Percentiles rank a stretch among this genome's conserved stretches.
These are phyloP conservation scores for Cadophora sp. DNA, from an alignment of 2,329 filamentous ascomycete species.

Conservation along the genomic window DNA sequence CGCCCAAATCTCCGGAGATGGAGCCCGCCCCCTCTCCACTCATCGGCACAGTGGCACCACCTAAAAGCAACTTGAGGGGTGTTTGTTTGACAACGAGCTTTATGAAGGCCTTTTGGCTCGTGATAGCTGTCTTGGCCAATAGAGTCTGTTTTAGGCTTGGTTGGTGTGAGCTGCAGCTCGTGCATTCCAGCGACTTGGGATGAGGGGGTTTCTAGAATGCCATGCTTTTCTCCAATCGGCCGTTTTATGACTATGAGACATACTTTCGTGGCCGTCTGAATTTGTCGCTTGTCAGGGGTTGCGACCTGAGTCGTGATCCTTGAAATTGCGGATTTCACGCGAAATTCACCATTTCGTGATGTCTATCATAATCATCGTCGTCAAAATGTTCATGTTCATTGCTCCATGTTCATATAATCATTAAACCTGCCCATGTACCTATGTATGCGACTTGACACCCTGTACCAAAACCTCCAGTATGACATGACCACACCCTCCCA, in stretches of 20 bases:
- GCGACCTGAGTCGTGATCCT: neutral
- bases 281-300: neutral
- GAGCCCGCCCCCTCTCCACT: conserved; percentile 4
- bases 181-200: conserved; percentile 7
- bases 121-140: conserved; percentile 14
- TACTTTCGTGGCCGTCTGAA: neutral
- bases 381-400: conserved; percentile 14
- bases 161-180: neutral
- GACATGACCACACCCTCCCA: conserved; percentile 11
- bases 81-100: neutral
- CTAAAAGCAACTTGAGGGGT: neutral
- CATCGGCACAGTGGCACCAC: conserved; percentile 3
- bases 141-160: neutral
- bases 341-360: neutral
- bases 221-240: neutral
- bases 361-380: neutral
- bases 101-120: conserved; percentile 1
- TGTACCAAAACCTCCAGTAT: conserved; percentile 22
- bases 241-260: neutral
- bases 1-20: conserved; percentile 14
- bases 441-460: neutral
- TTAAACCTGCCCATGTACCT: conserved; percentile 24
- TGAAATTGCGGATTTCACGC: neutral
- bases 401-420: conserved; percentile 37
- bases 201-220: conserved; percentile 10